Conservation (phyloP, 768 basidiomycete species). For the Tylopilus sp. region DNA sequence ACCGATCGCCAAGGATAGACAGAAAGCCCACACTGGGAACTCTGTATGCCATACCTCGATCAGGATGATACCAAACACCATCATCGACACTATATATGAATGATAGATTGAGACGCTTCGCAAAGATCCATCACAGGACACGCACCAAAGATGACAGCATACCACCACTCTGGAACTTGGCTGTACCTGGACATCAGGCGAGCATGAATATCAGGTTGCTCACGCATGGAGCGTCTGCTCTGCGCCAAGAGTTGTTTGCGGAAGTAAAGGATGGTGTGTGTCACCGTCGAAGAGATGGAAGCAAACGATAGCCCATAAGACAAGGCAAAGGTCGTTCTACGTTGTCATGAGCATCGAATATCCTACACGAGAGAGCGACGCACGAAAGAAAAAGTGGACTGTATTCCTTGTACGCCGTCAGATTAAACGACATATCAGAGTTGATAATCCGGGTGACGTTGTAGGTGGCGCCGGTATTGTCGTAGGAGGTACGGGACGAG, state of each 20-base stretch:
- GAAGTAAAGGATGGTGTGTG: slow-evolving; percentile 72
- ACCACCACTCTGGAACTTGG: slow-evolving; percentile 64
- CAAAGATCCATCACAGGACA: neutral
- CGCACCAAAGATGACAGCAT: slow-evolving; percentile 33
- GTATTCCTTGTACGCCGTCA: slow-evolving; percentile 52
- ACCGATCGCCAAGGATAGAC: slow-evolving; percentile 31
- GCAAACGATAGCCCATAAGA: slow-evolving; percentile 84
- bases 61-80: slow-evolving; percentile 55
- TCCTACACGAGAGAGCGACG: neutral
- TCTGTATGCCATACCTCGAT: slow-evolving; percentile 61
- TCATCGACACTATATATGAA: slow-evolving; percentile 38
- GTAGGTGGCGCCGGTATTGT: slow-evolving; percentile 57
- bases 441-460: slow-evolving; percentile 57
- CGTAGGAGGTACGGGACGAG: slow-evolving; percentile 61
- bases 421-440: slow-evolving; percentile 51
- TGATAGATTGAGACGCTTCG: neutral
- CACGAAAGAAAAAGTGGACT: slow-evolving; percentile 59
- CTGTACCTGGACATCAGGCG: slow-evolving; percentile 55
- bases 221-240: slow-evolving; percentile 63
- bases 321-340: slow-evolving; percentile 63
- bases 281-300: slow-evolving; percentile 69
- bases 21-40: slow-evolving; percentile 41
- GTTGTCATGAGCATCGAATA: neutral
- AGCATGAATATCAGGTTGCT: slow-evolving; percentile 74
- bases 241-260: slow-evolving; percentile 77